Evolutionary conservation across 2,329 filamentous ascomycete genomes (phyloP).

Genomic region (Nothophaeocryptopus gaeumannii): DNA sequence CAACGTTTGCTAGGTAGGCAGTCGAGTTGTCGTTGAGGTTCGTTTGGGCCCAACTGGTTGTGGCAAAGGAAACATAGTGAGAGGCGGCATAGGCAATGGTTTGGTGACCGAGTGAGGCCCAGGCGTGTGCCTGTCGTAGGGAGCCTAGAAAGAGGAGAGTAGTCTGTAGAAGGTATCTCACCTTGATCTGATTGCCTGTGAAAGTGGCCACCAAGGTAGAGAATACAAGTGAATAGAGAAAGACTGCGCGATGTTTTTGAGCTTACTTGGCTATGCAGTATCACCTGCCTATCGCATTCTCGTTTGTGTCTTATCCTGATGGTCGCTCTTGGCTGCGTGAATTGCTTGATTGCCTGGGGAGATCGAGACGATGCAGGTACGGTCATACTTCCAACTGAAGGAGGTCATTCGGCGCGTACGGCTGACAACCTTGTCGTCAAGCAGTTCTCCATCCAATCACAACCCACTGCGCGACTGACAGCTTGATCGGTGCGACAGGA

Average conservation of each 20-base stretch:
- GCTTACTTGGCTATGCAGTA: slow-evolving; percentile 3
- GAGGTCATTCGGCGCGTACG: slow-evolving; percentile 3
- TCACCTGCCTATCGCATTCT: slow-evolving; percentile 14
- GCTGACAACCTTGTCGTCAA: slow-evolving; percentile 8
- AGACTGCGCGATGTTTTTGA: slow-evolving; percentile 3
- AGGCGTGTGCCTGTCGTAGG: slow-evolving; percentile 35
- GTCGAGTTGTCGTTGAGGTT: slow-evolving; percentile 45
- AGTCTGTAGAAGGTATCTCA: not conserved
- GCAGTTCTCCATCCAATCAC: slow-evolving; percentile 9
- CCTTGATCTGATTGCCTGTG: not conserved
- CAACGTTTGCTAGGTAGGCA: slow-evolving; percentile 50
- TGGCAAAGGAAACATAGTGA: slow-evolving; percentile 44
- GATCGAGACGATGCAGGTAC: slow-evolving; percentile 10
- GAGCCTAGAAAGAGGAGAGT: not conserved
- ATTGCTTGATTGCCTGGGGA: not conserved
- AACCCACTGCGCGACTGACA: no score
- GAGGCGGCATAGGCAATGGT: slow-evolving; percentile 56
- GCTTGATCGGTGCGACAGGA: no score
- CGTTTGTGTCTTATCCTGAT: slow-evolving; percentile 8
- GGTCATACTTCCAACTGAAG: slow-evolving; percentile 7
- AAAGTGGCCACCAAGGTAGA: slow-evolving; percentile 1
- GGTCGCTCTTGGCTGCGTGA: not conserved
- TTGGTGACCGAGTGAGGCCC: slow-evolving; percentile 55
- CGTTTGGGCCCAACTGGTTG: slow-evolving; percentile 44
- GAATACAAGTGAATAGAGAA: slow-evolving; percentile 1